Base-by-base conservation (phyloP, 2,329 filamentous ascomycete species). In the Aspergillus sp. region DNA sequence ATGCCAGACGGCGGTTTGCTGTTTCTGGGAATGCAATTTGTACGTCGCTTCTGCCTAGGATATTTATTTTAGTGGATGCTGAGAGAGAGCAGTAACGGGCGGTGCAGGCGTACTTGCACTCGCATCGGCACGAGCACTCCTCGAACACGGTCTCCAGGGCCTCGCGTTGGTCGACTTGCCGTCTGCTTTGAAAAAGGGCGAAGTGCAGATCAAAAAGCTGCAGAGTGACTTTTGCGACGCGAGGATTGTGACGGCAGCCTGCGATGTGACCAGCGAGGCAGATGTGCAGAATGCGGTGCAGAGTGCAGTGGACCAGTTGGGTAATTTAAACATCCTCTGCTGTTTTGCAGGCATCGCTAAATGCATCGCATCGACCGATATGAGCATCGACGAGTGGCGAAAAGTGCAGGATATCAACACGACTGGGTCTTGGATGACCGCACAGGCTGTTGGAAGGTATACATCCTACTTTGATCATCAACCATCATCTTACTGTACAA, bases 401-500 rank as follows among this genome's bases (percentile, higher is more conserved):
- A 72, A 74, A n/a, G 76, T 83, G 0, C 56, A 89, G 27, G 83
- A 87, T 45, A 76, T 89, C 57, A 90, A 90, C 58, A 78, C 83
- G 1, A 85, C 83, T 0, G 86, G 86, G 0, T 70, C 75, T 0
- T 90, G 87, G 58, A 68, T 88, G 8, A 81, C 79, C 52, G 83
- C 86, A 0, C 84, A 87, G 54, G 84, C 83, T 4, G 71, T 72
- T 1, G 78, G 75, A 3, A 67, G 64, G 49, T 70, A 70, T 19
- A 37, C 8, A 19, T 4, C 4, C 19, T 1, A 19, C 19, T 19
- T 19, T 19, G 2, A 2, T 19, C 19, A 19, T 19, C 19, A 19
- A 19, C 19, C 4, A 19, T 19, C 4, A 19, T 19, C 19, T 4
- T 19, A n/a, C n/a, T n/a, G n/a, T n/a, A 19, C 19, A 19, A 19